phyloP scores from a whole-genome alignment of 805 yeast genomes.

The Lachancea cidri region DNA sequence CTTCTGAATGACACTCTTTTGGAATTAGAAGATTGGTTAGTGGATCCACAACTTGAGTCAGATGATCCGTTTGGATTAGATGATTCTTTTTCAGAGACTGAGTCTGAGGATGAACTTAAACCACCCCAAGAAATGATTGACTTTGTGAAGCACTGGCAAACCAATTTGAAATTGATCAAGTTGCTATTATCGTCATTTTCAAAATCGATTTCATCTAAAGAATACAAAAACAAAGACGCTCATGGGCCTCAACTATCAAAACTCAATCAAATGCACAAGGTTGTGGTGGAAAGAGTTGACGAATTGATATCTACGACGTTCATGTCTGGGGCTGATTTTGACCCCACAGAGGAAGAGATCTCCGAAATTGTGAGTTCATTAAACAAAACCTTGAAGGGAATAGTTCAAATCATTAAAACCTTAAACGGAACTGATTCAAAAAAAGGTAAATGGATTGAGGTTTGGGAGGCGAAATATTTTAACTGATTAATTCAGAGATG shows the following conservation, averaged over 20 bases:
- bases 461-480: conserved; percentile 32
- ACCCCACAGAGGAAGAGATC: conserved; percentile 36
- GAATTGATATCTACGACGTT: conserved; percentile 54
- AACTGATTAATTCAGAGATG: too few species aligned
- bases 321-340: conserved; percentile 32
- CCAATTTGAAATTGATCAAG: conserved; percentile 44
- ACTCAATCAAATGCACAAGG: conserved; percentile 40
- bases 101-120: conserved; percentile 30
- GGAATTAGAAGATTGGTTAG: conserved; percentile 67
- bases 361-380: conserved; percentile 21
- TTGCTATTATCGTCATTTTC: conserved; percentile 52
- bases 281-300: conserved; percentile 47
- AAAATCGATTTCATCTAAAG: conserved; percentile 48
- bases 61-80: conserved; percentile 49
- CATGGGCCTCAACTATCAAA: conserved; percentile 45
- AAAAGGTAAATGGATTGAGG: conserved; percentile 38
- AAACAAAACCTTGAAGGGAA: conserved; percentile 21
- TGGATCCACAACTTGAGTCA: conserved; percentile 45
- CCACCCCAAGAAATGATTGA: conserved; percentile 27
- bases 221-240: conserved; percentile 19
- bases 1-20: conserved; percentile 58
- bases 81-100: conserved; percentile 31
- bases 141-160: conserved; percentile 45
- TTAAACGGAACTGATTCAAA: conserved; percentile 47
- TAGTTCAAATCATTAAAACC: conserved; percentile 38